Evolutionary conservation across 2,329 filamentous ascomycete species (phyloP).

Genomic region (Penicillium sp.): DNA sequence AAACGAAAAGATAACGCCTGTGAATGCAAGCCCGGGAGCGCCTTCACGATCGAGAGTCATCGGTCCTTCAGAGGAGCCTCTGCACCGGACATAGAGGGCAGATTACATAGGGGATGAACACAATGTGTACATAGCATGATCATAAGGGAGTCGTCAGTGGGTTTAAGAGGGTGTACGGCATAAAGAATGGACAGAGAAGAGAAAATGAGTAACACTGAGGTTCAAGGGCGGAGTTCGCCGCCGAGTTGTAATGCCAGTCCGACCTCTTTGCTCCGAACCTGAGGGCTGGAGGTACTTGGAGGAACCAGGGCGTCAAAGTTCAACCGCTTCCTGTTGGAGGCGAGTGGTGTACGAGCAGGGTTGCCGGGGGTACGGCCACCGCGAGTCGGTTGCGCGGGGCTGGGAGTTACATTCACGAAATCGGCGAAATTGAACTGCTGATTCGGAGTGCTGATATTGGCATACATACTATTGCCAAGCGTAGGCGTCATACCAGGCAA

Average conservation of each 20-base stretch:
- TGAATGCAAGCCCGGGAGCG: slow-evolving; percentile 17
- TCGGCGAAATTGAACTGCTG: slow-evolving; percentile 91
- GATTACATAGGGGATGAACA: slow-evolving; percentile 20
- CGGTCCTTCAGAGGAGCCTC: not conserved
- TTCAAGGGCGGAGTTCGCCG: slow-evolving; percentile 56
- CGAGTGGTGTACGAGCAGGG: slow-evolving; percentile 63
- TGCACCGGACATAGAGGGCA: not conserved
- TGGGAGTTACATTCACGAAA: slow-evolving; percentile 96
- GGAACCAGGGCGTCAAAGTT: slow-evolving; percentile 76
- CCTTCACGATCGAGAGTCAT: not conserved
- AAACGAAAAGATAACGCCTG: slow-evolving; percentile 17
- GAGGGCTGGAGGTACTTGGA: slow-evolving; percentile 49
- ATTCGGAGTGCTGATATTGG: slow-evolving; percentile 70
- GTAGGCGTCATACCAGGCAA: slow-evolving; percentile 53
- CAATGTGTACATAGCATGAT: slow-evolving; percentile 22
- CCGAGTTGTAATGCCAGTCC: slow-evolving; percentile 64
- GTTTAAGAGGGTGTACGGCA: slow-evolving; percentile 22
- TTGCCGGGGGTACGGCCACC: slow-evolving; percentile 54
- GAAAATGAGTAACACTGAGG: slow-evolving; percentile 3
- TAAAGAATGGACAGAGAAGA: slow-evolving; percentile 23
- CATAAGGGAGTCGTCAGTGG: slow-evolving; percentile 23
- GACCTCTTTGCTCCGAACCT: slow-evolving; percentile 41
- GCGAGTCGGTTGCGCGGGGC: slow-evolving; percentile 86
- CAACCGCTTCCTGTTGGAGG: slow-evolving; percentile 66
- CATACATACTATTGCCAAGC: slow-evolving; percentile 68